Evolutionary conservation across 2,329 filamentous ascomycete genomes (phyloP).

Genomic region (Remersonia thermophila): DNA sequence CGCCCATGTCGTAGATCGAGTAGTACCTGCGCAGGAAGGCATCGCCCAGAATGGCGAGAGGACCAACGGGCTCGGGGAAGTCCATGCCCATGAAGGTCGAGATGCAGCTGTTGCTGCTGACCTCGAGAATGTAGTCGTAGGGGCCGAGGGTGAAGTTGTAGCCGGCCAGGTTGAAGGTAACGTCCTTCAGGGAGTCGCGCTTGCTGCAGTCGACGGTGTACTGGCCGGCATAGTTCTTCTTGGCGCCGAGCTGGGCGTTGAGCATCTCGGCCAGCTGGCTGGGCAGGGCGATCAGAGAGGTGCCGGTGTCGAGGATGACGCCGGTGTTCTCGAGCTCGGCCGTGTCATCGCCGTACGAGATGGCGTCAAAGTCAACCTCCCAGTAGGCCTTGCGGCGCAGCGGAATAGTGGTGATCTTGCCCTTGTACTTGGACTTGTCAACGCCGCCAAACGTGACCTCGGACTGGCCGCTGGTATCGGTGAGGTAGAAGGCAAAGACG

Average conservation of each 20-base stretch:
- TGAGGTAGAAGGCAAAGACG: slow-evolving; percentile 94
- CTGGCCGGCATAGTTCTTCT: slow-evolving; percentile 95
- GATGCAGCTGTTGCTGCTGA: slow-evolving; percentile 80
- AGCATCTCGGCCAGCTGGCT: slow-evolving; percentile 84
- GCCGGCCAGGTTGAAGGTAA: slow-evolving; percentile 81
- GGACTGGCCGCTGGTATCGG: slow-evolving; percentile 59
- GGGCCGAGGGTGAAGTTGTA: slow-evolving; percentile 85
- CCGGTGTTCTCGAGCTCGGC: slow-evolving; percentile 90
- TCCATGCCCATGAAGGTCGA: slow-evolving; percentile 97
- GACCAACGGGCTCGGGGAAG: slow-evolving; percentile 74
- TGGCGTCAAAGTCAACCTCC: slow-evolving; percentile 93
- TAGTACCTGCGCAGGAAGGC: slow-evolving; percentile 78
- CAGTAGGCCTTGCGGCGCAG: slow-evolving; percentile 98
- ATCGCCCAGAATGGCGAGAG: slow-evolving; percentile 88
- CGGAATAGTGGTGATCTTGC: slow-evolving; percentile 85
- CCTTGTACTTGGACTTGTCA: slow-evolving; percentile 41
- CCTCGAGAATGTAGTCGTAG: slow-evolving; percentile 90
- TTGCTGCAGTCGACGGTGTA: slow-evolving; percentile 86
- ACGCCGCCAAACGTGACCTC: slow-evolving; percentile 59
- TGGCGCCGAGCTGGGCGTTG: slow-evolving; percentile 95
- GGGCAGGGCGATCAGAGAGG: slow-evolving; percentile 91
- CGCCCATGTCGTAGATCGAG: slow-evolving; percentile 91
- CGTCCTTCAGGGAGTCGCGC: slow-evolving; percentile 72
- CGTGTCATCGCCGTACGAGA: slow-evolving; percentile 73
- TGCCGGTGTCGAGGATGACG: slow-evolving; percentile 95